Evolutionary conservation across 2,329 filamentous ascomycete species (phyloP), one percentile per base, ranked within the genome.

Genomic region (Metarhizium sp.): DNA sequence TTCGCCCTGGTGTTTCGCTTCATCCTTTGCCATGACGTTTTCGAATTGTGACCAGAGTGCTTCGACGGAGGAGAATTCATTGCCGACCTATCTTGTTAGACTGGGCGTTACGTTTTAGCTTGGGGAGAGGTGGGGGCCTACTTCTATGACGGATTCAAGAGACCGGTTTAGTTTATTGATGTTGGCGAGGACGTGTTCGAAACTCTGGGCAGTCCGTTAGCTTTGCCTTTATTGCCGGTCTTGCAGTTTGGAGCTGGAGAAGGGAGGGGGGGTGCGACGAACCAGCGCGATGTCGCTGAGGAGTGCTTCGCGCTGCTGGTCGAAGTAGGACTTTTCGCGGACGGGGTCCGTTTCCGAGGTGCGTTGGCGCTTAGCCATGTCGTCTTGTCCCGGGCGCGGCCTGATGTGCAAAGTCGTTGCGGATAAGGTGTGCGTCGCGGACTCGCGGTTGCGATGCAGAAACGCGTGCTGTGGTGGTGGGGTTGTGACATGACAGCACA

Each of bases 1-100:
- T n/a, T 60, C 63, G 34, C 67, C 69, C 16, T 50, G 47, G n/a
- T 52, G 53, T 20, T 50, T 29, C 20, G 52, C 63, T 49, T 60
- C 60, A 55, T 87, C 80, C 65, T 87, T 89, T 8, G 83, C 89
- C 92, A 96, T 97, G 63, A 97, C 92, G 62, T 86, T 88, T 74
- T 99, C 94, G 67, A 99, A 97, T 66, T 95, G 90, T 43, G 89
- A 95, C 94, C 94, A 99, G 16, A 99, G 79, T 34, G 90, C 91
- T 71, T 99, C 94, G 47, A 99, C 94, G 4, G 90, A 92, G n/a
- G 88, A 86, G 73, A 99, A 96, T 67, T 99, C 94, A 71, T 96
- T 96, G 42, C 94, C 94, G 53, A 99, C 86, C 85, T 90, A 54
- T 11, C 14, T 48, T 6, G 45, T 48, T 30, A 48, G 45, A 5